phyloP scores from a whole-genome alignment of 2,329 filamentous ascomycete species.

The Calonectria pseudoreteaudii region DNA sequence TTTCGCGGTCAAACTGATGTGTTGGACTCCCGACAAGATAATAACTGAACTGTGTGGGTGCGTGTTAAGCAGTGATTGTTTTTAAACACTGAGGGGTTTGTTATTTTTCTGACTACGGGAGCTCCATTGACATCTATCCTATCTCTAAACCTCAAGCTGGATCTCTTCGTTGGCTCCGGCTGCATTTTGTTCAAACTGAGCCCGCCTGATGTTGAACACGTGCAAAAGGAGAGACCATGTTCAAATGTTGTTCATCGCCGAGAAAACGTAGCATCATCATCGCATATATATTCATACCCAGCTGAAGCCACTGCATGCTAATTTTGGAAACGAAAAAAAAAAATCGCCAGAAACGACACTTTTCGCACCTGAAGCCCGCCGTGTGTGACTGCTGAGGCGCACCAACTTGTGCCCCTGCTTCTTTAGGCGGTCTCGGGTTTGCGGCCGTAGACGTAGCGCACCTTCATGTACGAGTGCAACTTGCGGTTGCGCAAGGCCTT shows the following conservation, averaged over 20 bases:
- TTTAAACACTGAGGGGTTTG: neutral
- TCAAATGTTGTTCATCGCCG: neutral
- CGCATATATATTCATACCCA: neutral
- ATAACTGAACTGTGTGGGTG: no score
- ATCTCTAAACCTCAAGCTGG: neutral
- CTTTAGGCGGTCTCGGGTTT: slow-evolving; percentile 18
- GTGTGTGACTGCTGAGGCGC: neutral
- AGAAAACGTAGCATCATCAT: neutral
- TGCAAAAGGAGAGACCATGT: neutral
- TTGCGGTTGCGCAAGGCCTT: slow-evolving; percentile 32
- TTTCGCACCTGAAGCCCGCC: neutral
- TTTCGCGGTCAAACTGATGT: neutral
- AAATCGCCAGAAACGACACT: neutral
- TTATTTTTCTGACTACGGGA: neutral
- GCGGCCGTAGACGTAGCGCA: slow-evolving; percentile 35
- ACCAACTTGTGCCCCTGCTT: neutral
- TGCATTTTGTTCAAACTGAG: neutral
- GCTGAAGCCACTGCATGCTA: neutral
- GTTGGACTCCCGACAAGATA: no score
- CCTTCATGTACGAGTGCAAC: slow-evolving; percentile 33
- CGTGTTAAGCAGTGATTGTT: neutral
- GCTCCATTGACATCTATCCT: neutral
- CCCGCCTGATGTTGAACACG: neutral
- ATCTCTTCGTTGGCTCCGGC: neutral
- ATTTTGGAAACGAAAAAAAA: neutral